These are phyloP conservation scores for Eutrema salsugineum DNA, from an alignment of 441 rosid species.

Conservation along the genomic window DNA sequence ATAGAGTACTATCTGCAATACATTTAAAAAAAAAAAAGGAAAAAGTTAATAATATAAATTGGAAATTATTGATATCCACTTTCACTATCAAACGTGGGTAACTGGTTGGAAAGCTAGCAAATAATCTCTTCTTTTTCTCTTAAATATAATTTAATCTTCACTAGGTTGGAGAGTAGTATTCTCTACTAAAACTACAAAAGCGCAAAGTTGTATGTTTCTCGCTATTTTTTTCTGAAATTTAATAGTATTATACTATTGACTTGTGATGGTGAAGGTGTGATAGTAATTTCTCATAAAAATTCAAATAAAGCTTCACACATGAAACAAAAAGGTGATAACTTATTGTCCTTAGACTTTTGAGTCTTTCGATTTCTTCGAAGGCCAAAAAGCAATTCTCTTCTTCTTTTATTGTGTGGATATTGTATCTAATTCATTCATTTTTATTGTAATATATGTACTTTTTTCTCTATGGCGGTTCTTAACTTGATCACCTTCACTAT, in stretches of 20 bases:
- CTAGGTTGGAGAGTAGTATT: neutral
- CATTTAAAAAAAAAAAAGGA: slow-evolving; percentile 14
- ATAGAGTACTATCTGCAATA: slow-evolving; percentile 76
- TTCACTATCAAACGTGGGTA: neutral
- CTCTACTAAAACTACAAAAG: neutral
- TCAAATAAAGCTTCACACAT: neutral
- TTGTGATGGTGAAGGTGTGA: neutral
- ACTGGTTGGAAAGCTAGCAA: neutral
- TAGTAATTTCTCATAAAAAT: neutral
- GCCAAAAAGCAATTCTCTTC: slow-evolving; percentile 17
- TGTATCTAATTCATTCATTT: neutral
- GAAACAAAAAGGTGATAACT: neutral
- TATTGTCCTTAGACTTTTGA: slow-evolving; percentile 10
- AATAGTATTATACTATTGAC: neutral
- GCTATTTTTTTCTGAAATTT: neutral
- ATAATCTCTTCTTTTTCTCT: neutral
- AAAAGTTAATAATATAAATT: neutral
- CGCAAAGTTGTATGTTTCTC: neutral
- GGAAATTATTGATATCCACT: neutral
- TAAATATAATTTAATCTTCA: neutral
- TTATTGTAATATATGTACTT: neutral
- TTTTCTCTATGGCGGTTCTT: neutral
- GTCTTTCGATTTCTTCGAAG: neutral
- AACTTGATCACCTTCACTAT: neutral
- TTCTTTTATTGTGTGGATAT: neutral